Percentiles rank a stretch among this genome's conserved stretches.
These are phyloP conservation scores for Boletus subcaerulescens DNA, from an alignment of 768 basidiomycete species.

Conservation along the genomic window DNA sequence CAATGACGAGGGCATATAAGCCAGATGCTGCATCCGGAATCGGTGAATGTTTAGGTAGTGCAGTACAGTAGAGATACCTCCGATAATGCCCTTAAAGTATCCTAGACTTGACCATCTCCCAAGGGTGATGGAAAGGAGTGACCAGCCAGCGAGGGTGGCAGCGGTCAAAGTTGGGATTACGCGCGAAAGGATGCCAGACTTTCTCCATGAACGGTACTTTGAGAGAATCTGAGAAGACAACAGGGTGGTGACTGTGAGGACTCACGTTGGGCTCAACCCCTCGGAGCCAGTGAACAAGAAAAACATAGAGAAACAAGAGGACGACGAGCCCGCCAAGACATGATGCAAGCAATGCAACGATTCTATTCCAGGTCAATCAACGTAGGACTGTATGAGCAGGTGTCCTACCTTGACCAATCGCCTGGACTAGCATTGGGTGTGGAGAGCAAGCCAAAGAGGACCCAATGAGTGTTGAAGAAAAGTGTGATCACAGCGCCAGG, in stretches of 20 bases:
- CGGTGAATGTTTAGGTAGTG: background rate
- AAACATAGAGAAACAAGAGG: constrained; percentile 67
- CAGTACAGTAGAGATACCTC: constrained; percentile 39
- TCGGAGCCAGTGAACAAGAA: constrained; percentile 62
- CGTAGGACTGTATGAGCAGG: background rate
- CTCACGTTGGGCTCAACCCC: constrained; percentile 70
- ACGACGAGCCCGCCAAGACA: constrained; percentile 60
- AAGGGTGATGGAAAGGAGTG: constrained; percentile 56
- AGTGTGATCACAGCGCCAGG: constrained; percentile 67
- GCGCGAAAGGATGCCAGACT: constrained; percentile 63
- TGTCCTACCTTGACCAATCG: constrained; percentile 50
- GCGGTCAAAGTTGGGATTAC: constrained; percentile 70
- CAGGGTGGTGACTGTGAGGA: constrained; percentile 8
- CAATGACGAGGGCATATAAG: constrained; percentile 67
- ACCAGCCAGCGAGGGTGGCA: constrained; percentile 70
- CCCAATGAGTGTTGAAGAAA: constrained; percentile 52
- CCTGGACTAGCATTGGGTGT: constrained; percentile 32
- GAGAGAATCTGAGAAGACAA: background rate
- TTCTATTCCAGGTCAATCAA: constrained; percentile 36
- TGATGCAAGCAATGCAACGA: constrained; percentile 51
- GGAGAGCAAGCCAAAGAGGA: constrained; percentile 43
- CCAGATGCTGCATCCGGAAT: constrained; percentile 51
- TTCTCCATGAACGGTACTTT: constrained; percentile 73
- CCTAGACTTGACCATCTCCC: constrained; percentile 69
- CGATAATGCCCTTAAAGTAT: constrained; percentile 59